phyloP scores from a whole-genome alignment of 1,284 basidiomycete genomes.

The Heliocybe sulcata region DNA sequence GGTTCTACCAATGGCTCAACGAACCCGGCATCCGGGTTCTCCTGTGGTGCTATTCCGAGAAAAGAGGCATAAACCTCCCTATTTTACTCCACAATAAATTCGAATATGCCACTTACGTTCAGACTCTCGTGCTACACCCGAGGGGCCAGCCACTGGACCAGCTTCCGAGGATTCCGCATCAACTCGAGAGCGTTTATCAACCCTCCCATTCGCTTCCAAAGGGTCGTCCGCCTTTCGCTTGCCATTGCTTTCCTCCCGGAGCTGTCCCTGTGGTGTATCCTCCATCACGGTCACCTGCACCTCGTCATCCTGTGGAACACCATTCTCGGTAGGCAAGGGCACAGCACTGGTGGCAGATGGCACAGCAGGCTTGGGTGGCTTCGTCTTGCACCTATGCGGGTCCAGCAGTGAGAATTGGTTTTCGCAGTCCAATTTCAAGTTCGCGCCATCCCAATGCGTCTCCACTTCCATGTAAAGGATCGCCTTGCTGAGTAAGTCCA shows the following conservation, averaged over 20 bases:
- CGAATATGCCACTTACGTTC: not conserved
- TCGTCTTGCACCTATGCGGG: conserved; percentile 54
- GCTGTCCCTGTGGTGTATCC: not conserved
- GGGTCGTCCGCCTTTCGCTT: conserved; percentile 11
- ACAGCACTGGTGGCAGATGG: conserved; percentile 6
- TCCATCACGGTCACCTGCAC: not conserved
- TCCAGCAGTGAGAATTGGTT: conserved; percentile 65
- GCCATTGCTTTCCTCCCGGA: not conserved
- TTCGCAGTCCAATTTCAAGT: conserved; percentile 55
- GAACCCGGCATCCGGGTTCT: not conserved
- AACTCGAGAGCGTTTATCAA: conserved; percentile 8
- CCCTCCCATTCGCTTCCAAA: conserved; percentile 7
- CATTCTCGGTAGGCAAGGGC: not conserved
- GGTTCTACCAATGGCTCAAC: not conserved
- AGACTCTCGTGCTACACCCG: conserved; percentile 3
- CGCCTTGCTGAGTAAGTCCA: conserved; percentile 75
- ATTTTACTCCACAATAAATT: too few relatives aligned
- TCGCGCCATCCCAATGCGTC: conserved; percentile 63
- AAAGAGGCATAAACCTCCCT: not conserved
- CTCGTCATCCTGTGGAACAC: not conserved
- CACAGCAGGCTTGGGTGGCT: conserved; percentile 17
- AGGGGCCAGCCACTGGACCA: not conserved
- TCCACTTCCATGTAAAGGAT: conserved; percentile 82
- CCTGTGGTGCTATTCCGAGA: not conserved
- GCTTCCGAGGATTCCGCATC: conserved; percentile 8